A percentile compares a stretch with the other conserved stretches of the same genome.
Evolutionary conservation across 768 basidiomycete genomes (phyloP).

Genomic region (Ramaria sp.): DNA sequence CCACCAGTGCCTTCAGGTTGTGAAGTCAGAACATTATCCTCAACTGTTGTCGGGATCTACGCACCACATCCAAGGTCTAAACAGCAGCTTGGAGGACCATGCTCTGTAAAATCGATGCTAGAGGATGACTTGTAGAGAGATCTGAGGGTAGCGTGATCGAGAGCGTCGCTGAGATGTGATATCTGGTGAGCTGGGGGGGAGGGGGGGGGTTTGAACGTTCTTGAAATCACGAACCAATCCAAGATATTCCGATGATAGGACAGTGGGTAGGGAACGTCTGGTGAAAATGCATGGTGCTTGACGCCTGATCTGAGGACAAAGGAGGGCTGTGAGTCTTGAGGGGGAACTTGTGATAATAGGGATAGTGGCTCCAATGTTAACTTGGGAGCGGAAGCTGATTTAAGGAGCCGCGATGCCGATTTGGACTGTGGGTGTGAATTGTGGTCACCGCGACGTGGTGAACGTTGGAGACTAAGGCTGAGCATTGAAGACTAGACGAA

Average conservation of each 20-base stretch:
- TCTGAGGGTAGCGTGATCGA: conserved; percentile 25
- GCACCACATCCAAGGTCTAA: conserved; percentile 71
- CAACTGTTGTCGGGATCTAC: conserved; percentile 17
- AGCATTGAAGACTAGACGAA: neutral
- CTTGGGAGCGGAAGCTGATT: neutral
- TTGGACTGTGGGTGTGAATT: neutral
- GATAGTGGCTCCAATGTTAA: neutral
- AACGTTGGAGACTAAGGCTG: neutral
- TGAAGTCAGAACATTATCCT: neutral
- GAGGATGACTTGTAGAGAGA: conserved; percentile 41
- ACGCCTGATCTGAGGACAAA: conserved; percentile 9
- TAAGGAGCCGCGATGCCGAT: conserved; percentile 4
- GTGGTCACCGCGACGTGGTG: neutral
- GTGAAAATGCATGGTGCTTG: conserved; percentile 31
- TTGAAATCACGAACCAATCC: conserved; percentile 42
- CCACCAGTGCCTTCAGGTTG: conserved; percentile 1
- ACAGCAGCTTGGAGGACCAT: conserved; percentile 36
- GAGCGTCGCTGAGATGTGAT: conserved; percentile 12
- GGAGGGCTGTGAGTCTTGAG: conserved; percentile 27
- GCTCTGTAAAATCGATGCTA: conserved; percentile 40
- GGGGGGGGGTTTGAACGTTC: conserved; percentile 1
- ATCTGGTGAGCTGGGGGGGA: neutral
- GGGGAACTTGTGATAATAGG: conserved; percentile 37
- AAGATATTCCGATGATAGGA: conserved; percentile 58
- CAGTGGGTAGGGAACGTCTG: conserved; percentile 73